A percentile compares a stretch with the other conserved stretches of the same genome.
phyloP scores from a whole-genome alignment of 495 filamentous ascomycete species.

The Daldinia loculata region DNA sequence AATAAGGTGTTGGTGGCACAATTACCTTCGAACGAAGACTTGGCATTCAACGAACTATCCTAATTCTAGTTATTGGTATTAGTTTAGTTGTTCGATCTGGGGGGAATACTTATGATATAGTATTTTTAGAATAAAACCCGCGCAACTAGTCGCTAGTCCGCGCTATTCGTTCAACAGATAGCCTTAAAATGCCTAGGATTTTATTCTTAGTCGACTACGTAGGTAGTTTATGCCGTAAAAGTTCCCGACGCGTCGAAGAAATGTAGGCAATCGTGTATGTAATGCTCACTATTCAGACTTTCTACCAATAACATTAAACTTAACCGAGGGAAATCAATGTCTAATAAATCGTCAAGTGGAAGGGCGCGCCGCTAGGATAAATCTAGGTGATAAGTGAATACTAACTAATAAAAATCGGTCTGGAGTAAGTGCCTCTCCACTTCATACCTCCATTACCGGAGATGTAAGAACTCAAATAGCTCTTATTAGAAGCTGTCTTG shows the following conservation, averaged over 20 bases:
- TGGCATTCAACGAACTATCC: background rate
- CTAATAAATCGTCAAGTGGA: background rate
- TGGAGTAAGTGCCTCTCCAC: constrained; percentile 21
- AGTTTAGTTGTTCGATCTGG: background rate
- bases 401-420: constrained; percentile 25
- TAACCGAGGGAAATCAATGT: background rate
- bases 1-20: background rate
- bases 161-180: background rate
- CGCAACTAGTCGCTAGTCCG: too few relatives aligned
- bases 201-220: background rate
- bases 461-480: constrained; percentile 9
- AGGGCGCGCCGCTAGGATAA: constrained; percentile 13
- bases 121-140: too few relatives aligned
- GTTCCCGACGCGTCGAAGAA: background rate
- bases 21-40: background rate
- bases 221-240: background rate
- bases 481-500: background rate
- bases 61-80: too few relatives aligned
- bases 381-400: constrained; percentile 13
- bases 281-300: background rate
- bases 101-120: background rate
- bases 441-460: constrained; percentile 28
- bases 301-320: constrained; percentile 13
- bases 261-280: background rate
- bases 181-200: background rate